Base-by-base conservation (phyloP, 1,139 yeast species). In the Saccharomyces hybrid region DNA sequence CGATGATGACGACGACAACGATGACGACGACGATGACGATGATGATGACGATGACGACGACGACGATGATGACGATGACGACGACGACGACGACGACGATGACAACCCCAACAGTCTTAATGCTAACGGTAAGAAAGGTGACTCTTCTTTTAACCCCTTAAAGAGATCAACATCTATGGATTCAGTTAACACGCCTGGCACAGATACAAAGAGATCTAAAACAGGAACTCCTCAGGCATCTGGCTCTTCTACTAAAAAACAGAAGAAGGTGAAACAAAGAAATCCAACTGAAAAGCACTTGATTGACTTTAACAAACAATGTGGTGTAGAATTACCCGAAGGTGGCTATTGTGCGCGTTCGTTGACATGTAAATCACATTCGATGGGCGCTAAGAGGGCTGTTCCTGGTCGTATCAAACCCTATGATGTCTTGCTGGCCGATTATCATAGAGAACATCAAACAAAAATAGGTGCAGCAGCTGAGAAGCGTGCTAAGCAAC, bases 361-460 rank as follows among this genome's bases (percentile, higher is more conserved):
- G 0, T 76, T 93, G 59, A 93, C 99, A 0, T 93, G 99, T 77
- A 93, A 93, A 69, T 90, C 98, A 0, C 99, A 93, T 71, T 88
- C 97, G 0, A 91, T 93, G 97, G 97, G 97, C 28, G 96, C 97
- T 26, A 93, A 93, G 66, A 80, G 99, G 64, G 93, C 97, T 1
- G 99, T 93, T 26, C 83, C 83, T 31, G 99, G 99, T 5, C 79
- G 99, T 64, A 83, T 95, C 52, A 91, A 95, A 7, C 91, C 97
- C 0, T 93, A 90, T 70, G 99, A 93, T 71, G 84, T 84, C 27
- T 75, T 93, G 53, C 75, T 93, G 56, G 91, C 93, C 48, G 93
- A 88, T 49, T 91, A 93, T 68, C 99, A 93, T 72, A 84, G 90
- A 66, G 81, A 90, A 63, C 93, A 91, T 69, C 97, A 91, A 72